Evolutionary conservation across 768 basidiomycete species (phyloP).

Genomic region (Leccinum boreale): DNA sequence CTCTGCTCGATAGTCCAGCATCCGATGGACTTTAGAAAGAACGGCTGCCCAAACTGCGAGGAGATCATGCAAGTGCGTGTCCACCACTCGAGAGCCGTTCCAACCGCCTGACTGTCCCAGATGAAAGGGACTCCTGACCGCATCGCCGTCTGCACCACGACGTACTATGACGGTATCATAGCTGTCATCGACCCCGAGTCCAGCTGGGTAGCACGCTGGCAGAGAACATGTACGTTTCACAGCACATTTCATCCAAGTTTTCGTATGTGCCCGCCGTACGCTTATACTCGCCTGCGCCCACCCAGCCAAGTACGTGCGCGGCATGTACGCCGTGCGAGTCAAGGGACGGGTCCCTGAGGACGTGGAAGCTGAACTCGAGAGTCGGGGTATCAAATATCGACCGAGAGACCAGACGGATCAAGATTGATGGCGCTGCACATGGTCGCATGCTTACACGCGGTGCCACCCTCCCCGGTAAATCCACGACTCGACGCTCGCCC

Average conservation of each 20-base stretch:
- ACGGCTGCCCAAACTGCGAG: slow-evolving; percentile 97
- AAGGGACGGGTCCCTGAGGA: slow-evolving; percentile 84
- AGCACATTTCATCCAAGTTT: background rate
- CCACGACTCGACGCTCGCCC: background rate
- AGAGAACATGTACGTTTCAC: slow-evolving; percentile 72
- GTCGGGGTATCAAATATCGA: slow-evolving; percentile 78
- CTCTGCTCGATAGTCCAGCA: slow-evolving; percentile 90
- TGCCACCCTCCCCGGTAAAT: background rate
- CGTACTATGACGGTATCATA: slow-evolving; percentile 90
- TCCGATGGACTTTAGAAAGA: slow-evolving; percentile 75
- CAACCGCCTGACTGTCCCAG: slow-evolving; percentile 38
- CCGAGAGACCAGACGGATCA: slow-evolving; percentile 78
- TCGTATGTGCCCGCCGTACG: background rate
- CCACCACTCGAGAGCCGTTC: background rate
- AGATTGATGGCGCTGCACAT: slow-evolving; percentile 41
- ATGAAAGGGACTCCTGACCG: slow-evolving; percentile 86
- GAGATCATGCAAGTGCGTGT: slow-evolving; percentile 81
- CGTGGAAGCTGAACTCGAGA: slow-evolving; percentile 76
- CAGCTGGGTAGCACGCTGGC: slow-evolving; percentile 97
- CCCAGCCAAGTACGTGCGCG: slow-evolving; percentile 83
- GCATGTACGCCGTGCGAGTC: slow-evolving; percentile 92
- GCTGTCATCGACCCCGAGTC: slow-evolving; percentile 80
- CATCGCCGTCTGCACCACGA: slow-evolving; percentile 83
- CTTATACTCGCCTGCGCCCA: background rate
- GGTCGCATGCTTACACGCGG: background rate